Percentiles rank a stretch among this genome's conserved stretches.
These are phyloP conservation scores for Nepenthes mirabilis DNA, from an alignment of 148 eudicot species.

Conservation along the genomic window DNA sequence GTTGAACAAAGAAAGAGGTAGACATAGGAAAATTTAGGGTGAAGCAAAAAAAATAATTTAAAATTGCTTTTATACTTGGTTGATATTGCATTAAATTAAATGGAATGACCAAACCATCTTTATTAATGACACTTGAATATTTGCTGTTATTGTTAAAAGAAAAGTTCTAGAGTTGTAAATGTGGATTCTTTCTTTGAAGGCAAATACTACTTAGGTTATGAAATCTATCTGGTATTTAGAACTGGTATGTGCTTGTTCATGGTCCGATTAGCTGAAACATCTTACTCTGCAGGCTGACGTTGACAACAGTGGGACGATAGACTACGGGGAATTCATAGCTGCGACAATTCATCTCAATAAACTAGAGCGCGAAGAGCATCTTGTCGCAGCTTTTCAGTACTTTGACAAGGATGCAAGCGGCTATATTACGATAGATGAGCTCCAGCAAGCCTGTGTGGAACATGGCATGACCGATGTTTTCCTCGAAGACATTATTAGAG, in stretches of 20 bases:
- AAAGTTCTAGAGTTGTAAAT: no score
- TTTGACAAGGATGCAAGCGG: slow-evolving; percentile 98
- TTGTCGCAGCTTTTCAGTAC: slow-evolving; percentile 81
- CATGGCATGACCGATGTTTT: slow-evolving; percentile 63
- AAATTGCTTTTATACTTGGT: no score
- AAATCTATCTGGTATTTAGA: no score
- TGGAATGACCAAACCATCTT: no score
- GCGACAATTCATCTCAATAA: slow-evolving; percentile 89
- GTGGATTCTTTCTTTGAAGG: no score
- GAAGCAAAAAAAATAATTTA: no score
- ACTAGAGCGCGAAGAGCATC: slow-evolving; percentile 90
- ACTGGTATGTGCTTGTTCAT: background rate
- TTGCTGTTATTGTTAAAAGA: no score
- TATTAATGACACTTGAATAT: no score
- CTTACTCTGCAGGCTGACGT: slow-evolving; percentile 69
- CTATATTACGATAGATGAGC: slow-evolving; percentile 85
- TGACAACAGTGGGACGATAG: slow-evolving; percentile 87
- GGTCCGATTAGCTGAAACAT: slow-evolving; percentile 10
- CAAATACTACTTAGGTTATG: no score
- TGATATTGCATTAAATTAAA: no score
- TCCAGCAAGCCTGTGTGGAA: slow-evolving; percentile 74
- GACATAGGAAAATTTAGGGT: no score
- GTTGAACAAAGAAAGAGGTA: no score
- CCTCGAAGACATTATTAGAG: slow-evolving; percentile 74
- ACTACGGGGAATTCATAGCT: slow-evolving; percentile 90